Percentiles rank a stretch among this genome's conserved stretches.
Conservation (phyloP, 257 asterid genomes). For the Cinchona pubescens region DNA sequence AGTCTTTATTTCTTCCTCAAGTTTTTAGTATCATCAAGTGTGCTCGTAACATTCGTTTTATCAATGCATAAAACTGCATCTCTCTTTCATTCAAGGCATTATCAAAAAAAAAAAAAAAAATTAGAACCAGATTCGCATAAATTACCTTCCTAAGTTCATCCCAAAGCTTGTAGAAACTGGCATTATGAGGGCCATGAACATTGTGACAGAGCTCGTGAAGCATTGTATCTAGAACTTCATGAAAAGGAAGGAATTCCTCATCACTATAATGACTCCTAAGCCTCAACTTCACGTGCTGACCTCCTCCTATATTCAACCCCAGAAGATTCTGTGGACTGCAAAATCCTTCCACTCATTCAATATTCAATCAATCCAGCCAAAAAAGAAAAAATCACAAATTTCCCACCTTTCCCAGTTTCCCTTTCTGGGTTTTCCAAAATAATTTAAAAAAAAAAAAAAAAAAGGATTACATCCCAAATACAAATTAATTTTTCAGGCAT, state of each 20-base stretch:
- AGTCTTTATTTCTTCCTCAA: no score
- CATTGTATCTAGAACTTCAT: slow-evolving; percentile 87
- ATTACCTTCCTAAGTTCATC: slow-evolving; percentile 84
- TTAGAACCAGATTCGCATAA: not conserved
- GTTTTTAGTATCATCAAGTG: not conserved
- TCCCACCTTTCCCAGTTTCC: not conserved
- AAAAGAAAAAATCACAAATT: not conserved
- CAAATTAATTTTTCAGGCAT: not conserved
- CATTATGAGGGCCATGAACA: slow-evolving; percentile 77
- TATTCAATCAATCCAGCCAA: not conserved
- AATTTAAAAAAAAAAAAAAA: no score
- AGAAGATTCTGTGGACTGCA: slow-evolving; percentile 73
- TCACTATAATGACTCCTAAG: slow-evolving; percentile 71
- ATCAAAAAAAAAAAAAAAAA: no score
- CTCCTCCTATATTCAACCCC: slow-evolving; percentile 82
- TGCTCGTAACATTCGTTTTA: no score
- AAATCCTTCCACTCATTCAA: slow-evolving; percentile 10
- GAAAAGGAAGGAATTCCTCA: slow-evolving; percentile 63
- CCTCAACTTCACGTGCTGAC: slow-evolving; percentile 74
- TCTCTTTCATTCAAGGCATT: not conserved
- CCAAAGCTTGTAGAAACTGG: slow-evolving; percentile 91
- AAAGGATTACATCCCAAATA: not conserved
- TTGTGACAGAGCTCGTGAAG: slow-evolving; percentile 97
- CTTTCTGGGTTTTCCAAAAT: slow-evolving; percentile 5
- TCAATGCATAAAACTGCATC: not conserved